These are phyloP conservation scores for Alternaria incomplexa DNA, from an alignment of 2,329 filamentous ascomycete genomes.

Conservation along the genomic window DNA sequence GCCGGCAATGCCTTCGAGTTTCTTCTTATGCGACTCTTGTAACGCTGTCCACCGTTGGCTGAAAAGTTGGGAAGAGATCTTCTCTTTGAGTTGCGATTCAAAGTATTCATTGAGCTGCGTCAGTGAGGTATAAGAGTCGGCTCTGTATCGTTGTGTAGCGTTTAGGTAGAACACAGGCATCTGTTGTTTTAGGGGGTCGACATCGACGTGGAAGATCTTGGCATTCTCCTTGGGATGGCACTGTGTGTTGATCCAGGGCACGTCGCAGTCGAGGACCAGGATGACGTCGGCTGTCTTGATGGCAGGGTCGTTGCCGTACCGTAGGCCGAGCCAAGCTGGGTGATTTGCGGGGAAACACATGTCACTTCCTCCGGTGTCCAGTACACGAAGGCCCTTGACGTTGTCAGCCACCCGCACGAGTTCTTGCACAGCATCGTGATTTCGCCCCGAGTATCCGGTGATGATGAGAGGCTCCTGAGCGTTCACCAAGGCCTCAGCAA, in stretches of 20 bases:
- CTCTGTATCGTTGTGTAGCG: slow-evolving; percentile 59
- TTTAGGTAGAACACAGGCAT: slow-evolving; percentile 66
- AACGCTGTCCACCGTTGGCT: slow-evolving; percentile 61
- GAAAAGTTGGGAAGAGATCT: slow-evolving; percentile 51
- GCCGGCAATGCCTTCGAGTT: slow-evolving; percentile 65
- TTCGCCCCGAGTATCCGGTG: slow-evolving; percentile 74
- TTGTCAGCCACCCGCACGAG: slow-evolving; percentile 72
- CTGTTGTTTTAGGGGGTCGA: slow-evolving; percentile 69
- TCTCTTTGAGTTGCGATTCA: slow-evolving; percentile 47
- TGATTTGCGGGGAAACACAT: slow-evolving; percentile 75
- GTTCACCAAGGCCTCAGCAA: slow-evolving; percentile 67
- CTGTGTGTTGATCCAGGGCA: slow-evolving; percentile 89
- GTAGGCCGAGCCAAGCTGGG: slow-evolving; percentile 64
- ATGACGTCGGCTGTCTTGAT: slow-evolving; percentile 84
- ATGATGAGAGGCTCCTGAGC: slow-evolving; percentile 73
- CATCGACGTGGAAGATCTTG: slow-evolving; percentile 69
- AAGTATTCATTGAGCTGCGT: slow-evolving; percentile 73
- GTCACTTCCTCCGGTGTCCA: slow-evolving; percentile 79
- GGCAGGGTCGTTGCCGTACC: slow-evolving; percentile 74
- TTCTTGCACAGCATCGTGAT: slow-evolving; percentile 66
- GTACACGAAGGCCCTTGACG: slow-evolving; percentile 71
- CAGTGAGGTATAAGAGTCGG: slow-evolving; percentile 62
- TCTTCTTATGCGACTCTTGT: slow-evolving; percentile 63
- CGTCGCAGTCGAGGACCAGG: slow-evolving; percentile 84
- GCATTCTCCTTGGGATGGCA: slow-evolving; percentile 63